A percentile compares a stretch with the other conserved stretches of the same genome.
Evolutionary conservation across 176 grass and related monocot species (phyloP).

Genomic region (Rhynchospora tenuis): DNA sequence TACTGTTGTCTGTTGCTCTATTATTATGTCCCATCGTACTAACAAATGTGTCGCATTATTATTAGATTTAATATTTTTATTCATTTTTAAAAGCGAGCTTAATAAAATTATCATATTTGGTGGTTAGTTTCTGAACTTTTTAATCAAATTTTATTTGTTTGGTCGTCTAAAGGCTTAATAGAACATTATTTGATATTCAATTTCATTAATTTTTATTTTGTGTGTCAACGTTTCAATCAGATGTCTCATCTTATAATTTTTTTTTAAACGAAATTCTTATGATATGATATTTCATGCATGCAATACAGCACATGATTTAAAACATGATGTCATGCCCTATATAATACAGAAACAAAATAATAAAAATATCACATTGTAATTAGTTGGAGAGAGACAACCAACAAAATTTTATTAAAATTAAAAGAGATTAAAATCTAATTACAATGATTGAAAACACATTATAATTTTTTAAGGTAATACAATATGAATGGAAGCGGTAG

Average conservation of each 20-base stretch:
- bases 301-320: background rate
- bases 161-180: background rate
- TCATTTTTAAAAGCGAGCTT: background rate
- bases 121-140: background rate
- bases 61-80: background rate
- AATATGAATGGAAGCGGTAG: too few relatives aligned
- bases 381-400: too few relatives aligned
- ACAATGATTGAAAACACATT: too few relatives aligned
- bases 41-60: background rate
- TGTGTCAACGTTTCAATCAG: background rate
- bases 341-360: background rate
- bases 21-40: background rate
- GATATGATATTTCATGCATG: background rate
- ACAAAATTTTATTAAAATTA: too few relatives aligned
- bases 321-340: background rate
- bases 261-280: background rate
- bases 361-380: background rate
- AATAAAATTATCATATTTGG: background rate
- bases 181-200: background rate
- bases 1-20: background rate
- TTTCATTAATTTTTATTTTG: background rate
- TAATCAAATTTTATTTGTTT: background rate
- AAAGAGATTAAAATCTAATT: too few relatives aligned
- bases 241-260: background rate
- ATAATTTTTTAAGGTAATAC: background rate